phyloP scores from a whole-genome alignment of 2,329 filamentous ascomycete genomes.

The Orbilia quercus region DNA sequence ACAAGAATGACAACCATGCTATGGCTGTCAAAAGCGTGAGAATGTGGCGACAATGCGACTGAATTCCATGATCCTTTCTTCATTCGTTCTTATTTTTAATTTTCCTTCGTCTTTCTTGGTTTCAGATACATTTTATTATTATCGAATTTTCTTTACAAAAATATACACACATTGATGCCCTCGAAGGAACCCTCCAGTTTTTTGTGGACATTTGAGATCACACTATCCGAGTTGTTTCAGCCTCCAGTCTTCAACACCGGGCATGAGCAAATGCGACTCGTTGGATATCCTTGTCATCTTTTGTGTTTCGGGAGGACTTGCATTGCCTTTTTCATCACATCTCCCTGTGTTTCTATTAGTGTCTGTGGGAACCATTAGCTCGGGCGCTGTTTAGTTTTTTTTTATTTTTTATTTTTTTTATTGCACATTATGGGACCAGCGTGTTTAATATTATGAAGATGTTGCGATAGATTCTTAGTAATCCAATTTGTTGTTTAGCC shows the following conservation, averaged over 20 bases:
- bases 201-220: too few species aligned
- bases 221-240: neutral
- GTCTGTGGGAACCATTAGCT: slow-evolving; percentile 32
- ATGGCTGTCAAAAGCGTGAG: slow-evolving; percentile 77
- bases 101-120: slow-evolving; percentile 23
- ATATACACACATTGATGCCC: slow-evolving; percentile 4
- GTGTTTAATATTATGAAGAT: slow-evolving; percentile 41
- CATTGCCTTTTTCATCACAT: slow-evolving; percentile 12
- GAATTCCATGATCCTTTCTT: slow-evolving; percentile 59
- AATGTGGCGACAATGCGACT: slow-evolving; percentile 77
- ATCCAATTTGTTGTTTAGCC: slow-evolving; percentile 6
- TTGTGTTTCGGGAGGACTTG: slow-evolving; percentile 10
- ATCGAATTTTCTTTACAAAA: neutral
- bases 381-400: slow-evolving; percentile 44
- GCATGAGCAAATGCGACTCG: slow-evolving; percentile 1
- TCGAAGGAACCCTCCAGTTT: slow-evolving; percentile 11
- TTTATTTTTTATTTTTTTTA: too few species aligned
- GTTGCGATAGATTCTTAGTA: slow-evolving; percentile 44
- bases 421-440: slow-evolving; percentile 34
- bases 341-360: slow-evolving; percentile 29
- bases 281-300: slow-evolving; percentile 8
- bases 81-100: slow-evolving; percentile 13
- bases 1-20: slow-evolving; percentile 64
- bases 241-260: neutral
- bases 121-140: slow-evolving; percentile 2